Conservation (phyloP, 176 grass and related monocot species). For the Triticum turgidum region DNA sequence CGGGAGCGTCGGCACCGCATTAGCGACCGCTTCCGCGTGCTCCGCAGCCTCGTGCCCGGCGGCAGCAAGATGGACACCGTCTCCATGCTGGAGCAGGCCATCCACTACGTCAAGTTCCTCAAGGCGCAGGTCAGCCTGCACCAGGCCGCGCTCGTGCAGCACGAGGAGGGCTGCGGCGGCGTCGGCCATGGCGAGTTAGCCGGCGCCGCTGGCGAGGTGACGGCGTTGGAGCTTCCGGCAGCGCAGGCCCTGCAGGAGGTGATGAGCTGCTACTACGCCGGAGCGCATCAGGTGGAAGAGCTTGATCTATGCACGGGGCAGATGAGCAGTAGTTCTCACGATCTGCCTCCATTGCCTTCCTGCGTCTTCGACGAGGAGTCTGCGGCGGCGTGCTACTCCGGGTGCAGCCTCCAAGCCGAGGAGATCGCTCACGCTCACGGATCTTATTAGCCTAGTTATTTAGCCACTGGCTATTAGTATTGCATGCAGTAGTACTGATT, state of each 20-base stretch:
- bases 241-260: constrained; percentile 16
- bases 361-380: constrained; percentile 38
- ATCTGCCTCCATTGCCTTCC: constrained; percentile 55
- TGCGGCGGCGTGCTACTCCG: constrained; percentile 34
- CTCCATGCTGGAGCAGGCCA: constrained; percentile 95
- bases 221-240: background rate
- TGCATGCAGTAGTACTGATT: background rate
- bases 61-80: constrained; percentile 99
- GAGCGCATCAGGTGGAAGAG: constrained; percentile 8
- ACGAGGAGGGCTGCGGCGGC: constrained; percentile 36
- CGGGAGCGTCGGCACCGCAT: constrained; percentile 82
- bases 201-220: background rate
- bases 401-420: constrained; percentile 28
- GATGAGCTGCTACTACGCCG: background rate
- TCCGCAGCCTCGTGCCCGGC: constrained; percentile 83
- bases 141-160: constrained; percentile 59
- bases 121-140: constrained; percentile 83
- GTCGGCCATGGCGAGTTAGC: constrained; percentile 7
- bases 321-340: constrained; percentile 33
- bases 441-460: constrained; percentile 39
- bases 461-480: background rate
- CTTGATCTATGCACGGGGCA: constrained; percentile 20
- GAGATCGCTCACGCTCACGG: constrained; percentile 26
- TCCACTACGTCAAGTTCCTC: constrained; percentile 99
- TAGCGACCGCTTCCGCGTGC: constrained; percentile 88